A percentile compares a stretch with the other conserved stretches of the same genome.
Evolutionary conservation across 805 yeast genomes (phyloP).

Genomic region (Suhomyces sp.): DNA sequence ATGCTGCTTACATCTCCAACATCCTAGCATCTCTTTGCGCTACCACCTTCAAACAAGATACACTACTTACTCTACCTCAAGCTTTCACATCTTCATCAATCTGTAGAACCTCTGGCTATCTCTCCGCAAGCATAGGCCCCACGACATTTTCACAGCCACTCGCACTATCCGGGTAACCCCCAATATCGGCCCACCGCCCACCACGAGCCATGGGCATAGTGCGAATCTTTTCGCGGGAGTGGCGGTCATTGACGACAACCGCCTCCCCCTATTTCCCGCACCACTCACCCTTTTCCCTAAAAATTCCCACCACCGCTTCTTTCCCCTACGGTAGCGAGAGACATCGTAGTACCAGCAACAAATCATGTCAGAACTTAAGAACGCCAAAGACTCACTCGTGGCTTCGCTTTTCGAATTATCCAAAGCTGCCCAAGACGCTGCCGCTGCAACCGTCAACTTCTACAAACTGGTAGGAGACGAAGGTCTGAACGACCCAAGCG

Average conservation of each 20-base stretch:
- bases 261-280: neutral
- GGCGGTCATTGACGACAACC: neutral
- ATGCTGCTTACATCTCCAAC: neutral
- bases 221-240: neutral
- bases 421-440: conserved; percentile 83
- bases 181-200: neutral
- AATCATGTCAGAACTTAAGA: conserved; percentile 14
- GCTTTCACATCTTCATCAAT: neutral
- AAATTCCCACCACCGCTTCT: conserved; percentile 5
- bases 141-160: neutral
- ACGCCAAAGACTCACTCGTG: conserved; percentile 46
- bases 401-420: conserved; percentile 78
- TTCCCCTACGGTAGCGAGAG: conserved; percentile 4
- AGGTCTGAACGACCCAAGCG: conserved; percentile 36
- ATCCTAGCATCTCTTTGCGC: neutral
- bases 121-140: neutral
- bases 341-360: conserved; percentile 2
- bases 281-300: conserved; percentile 3
- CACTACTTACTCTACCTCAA: neutral
- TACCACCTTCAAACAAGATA: neutral
- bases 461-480: conserved; percentile 56
- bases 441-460: conserved; percentile 74
- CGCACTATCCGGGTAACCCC: conserved; percentile 2
- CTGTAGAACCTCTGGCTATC: neutral
- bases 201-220: neutral